Evolutionary conservation across 768 basidiomycete species (phyloP).

Genomic region (Termitomyces sp.): DNA sequence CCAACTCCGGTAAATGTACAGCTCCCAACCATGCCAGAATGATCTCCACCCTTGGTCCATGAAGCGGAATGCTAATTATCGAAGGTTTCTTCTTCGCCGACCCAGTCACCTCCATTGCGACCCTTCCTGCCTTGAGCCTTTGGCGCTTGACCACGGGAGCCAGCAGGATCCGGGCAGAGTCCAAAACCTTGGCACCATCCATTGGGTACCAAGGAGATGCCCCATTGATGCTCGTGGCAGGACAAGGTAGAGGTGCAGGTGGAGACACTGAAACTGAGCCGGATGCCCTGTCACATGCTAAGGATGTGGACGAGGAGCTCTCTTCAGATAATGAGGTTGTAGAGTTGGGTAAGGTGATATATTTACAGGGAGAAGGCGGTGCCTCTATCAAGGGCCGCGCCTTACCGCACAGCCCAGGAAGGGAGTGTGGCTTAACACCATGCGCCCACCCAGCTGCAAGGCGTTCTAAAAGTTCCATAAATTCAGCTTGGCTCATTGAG

Average conservation of each 20-base stretch:
- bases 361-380: conserved; percentile 4
- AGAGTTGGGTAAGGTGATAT: neutral
- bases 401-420: conserved; percentile 21
- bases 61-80: conserved; percentile 76
- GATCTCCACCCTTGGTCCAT: conserved; percentile 83
- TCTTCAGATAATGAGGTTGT: conserved; percentile 10
- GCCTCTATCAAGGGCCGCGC: conserved; percentile 9
- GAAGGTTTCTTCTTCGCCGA: conserved; percentile 55
- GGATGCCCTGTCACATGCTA: conserved; percentile 15
- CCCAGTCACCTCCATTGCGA: conserved; percentile 44
- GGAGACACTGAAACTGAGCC: conserved; percentile 5
- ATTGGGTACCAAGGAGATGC: conserved; percentile 15
- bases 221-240: conserved; percentile 5
- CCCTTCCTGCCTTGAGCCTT: conserved; percentile 50
- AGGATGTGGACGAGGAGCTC: conserved; percentile 14
- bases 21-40: conserved; percentile 83
- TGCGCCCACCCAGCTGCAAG: conserved; percentile 72
- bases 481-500: conserved; percentile 88
- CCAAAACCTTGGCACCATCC: conserved; percentile 53
- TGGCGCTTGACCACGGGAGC: conserved; percentile 66
- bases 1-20: conserved; percentile 73
- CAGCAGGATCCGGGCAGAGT: conserved; percentile 68
- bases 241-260: conserved; percentile 1
- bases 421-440: conserved; percentile 58
- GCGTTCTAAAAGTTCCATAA: conserved; percentile 79